Evolutionary conservation across 352 stramenopile genomes (phyloP).

Genomic region (Phytophthora foliorum): DNA sequence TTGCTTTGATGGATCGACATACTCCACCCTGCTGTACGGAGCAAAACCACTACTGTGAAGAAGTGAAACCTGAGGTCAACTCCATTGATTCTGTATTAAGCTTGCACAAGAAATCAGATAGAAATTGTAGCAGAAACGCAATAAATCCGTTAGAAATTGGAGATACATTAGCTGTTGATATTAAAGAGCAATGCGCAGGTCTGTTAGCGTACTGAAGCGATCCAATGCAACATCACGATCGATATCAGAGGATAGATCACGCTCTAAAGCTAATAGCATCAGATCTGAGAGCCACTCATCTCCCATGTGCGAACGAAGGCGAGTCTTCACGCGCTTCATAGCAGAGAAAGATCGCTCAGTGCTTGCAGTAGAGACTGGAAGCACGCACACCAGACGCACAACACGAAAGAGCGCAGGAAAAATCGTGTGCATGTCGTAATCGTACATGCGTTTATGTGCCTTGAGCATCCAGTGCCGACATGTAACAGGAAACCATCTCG

Average conservation of each 20-base stretch:
- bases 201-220: neutral
- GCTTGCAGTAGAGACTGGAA: conserved; percentile 9
- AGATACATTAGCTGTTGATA: too few relatives aligned
- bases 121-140: too few relatives aligned
- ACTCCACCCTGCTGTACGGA: too few relatives aligned
- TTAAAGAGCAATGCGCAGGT: neutral
- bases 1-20: too few relatives aligned
- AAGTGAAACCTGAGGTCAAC: too few relatives aligned
- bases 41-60: too few relatives aligned
- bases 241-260: neutral
- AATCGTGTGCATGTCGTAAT: too few relatives aligned
- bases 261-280: neutral
- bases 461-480: neutral
- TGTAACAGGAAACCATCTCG: neutral
- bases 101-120: too few relatives aligned
- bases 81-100: too few relatives aligned
- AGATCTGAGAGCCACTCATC: conserved; percentile 5
- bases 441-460: neutral
- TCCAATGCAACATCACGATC: neutral
- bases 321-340: conserved; percentile 20
- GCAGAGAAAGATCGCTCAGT: conserved; percentile 10
- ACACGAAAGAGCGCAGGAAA: too few relatives aligned
- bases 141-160: too few relatives aligned
- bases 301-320: neutral
- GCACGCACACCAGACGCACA: conserved; percentile 18